Evolutionary conservation across 164 flowering plant genomes (phyloP).

Genomic region (Euptelea pleiosperma): DNA sequence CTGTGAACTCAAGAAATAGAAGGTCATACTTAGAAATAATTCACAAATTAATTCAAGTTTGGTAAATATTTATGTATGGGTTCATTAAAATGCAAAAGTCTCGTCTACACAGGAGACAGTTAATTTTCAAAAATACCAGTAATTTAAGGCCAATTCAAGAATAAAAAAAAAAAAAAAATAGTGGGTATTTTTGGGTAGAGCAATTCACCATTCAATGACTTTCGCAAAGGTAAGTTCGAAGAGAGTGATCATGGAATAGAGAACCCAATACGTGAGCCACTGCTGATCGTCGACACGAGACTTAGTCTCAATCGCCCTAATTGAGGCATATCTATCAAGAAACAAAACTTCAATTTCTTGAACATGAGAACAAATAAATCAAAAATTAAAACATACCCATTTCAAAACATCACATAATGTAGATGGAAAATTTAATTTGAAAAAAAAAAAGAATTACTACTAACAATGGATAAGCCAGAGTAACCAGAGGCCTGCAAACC

Average conservation of each 20-base stretch:
- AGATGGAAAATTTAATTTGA: no score
- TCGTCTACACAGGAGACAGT: no score
- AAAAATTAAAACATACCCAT: neutral
- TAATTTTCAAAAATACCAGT: no score
- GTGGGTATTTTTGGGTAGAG: neutral
- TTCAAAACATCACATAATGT: neutral
- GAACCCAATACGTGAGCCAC: no score
- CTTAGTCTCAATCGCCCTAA: slow-evolving; percentile 72
- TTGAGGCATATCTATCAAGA: slow-evolving; percentile 60
- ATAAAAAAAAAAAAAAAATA: neutral
- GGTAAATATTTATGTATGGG: no score
- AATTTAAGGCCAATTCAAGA: neutral
- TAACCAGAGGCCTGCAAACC: slow-evolving; percentile 66
- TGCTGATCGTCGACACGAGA: slow-evolving; percentile 67
- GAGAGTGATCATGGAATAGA: slow-evolving; percentile 69
- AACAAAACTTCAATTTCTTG: neutral
- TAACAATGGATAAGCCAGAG: slow-evolving; percentile 78
- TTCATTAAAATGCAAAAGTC: no score
- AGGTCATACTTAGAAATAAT: no score
- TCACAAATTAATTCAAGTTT: no score
- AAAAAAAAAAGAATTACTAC: slow-evolving; percentile 19
- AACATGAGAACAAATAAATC: neutral
- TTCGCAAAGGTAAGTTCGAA: slow-evolving; percentile 71
- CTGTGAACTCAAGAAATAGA: no score
- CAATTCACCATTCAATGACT: slow-evolving; percentile 58